Evolutionary conservation across 352 stramenopile species (phyloP).

Genomic region (Hyaloperonospora brassicae): DNA sequence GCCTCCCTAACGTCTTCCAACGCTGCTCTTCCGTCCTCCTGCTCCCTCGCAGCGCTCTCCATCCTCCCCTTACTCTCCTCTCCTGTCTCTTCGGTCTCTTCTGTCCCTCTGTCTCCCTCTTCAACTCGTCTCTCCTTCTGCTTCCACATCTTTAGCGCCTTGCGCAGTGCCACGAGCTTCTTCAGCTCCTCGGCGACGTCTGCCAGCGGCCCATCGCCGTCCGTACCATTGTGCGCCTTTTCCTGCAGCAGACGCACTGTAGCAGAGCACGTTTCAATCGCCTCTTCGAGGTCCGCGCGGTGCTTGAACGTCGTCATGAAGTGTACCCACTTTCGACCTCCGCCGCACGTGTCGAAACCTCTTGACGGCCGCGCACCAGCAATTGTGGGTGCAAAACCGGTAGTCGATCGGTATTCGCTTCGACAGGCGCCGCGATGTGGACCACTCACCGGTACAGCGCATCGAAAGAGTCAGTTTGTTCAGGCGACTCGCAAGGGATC

Average conservation of each 20-base stretch:
- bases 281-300: constrained; percentile 36
- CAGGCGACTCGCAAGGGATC: background rate
- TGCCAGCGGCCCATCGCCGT: constrained; percentile 33
- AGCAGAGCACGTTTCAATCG: constrained; percentile 44
- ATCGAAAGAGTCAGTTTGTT: background rate
- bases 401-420: background rate
- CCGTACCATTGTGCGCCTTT: constrained; percentile 34
- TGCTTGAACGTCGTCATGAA: constrained; percentile 35
- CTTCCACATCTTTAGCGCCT: constrained; percentile 58
- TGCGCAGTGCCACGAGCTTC: constrained; percentile 51
- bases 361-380: constrained; percentile 7
- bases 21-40: background rate
- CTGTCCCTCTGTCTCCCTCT: constrained; percentile 4
- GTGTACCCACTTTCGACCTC: constrained; percentile 12
- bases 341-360: background rate
- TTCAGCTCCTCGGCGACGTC: constrained; percentile 50
- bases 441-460: background rate
- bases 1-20: background rate
- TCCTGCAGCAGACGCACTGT: constrained; percentile 56
- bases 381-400: constrained; percentile 3
- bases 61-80: constrained; percentile 2
- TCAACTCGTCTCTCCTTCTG: constrained; percentile 26
- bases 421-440: background rate
- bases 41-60: constrained; percentile 1
- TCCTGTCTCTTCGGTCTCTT: constrained; percentile 3